A percentile compares a stretch with the other conserved stretches of the same genome.
phyloP scores from a whole-genome alignment of 257 asterid genomes.

The Ballota nigra region DNA sequence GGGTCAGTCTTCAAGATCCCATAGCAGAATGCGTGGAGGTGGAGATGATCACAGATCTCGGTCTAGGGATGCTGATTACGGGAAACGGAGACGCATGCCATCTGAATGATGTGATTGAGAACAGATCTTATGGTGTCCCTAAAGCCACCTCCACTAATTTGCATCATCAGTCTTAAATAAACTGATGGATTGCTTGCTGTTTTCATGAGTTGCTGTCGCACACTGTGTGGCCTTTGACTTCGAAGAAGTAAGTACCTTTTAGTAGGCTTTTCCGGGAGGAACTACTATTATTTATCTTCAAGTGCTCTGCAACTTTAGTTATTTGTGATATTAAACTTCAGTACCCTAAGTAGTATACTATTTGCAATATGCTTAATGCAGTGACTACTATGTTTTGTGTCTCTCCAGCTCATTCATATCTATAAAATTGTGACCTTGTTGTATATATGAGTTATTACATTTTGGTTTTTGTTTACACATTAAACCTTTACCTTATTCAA shows the following conservation, averaged over 20 bases:
- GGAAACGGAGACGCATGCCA: conserved; percentile 42
- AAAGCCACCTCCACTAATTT: background rate
- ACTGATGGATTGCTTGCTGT: background rate
- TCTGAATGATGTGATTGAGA: conserved; percentile 31
- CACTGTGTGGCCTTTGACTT: background rate
- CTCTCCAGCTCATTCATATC: background rate
- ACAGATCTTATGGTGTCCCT: background rate
- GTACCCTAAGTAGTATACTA: background rate
- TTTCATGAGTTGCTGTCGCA: background rate
- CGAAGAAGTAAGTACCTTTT: conserved; percentile 6
- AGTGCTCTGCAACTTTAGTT: background rate
- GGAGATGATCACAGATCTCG: conserved; percentile 40
- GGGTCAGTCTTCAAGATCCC: conserved; percentile 39
- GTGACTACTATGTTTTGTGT: background rate
- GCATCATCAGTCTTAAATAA: background rate
- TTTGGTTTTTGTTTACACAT: background rate
- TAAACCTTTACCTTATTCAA: background rate
- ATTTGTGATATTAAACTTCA: conserved; percentile 1
- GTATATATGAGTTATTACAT: background rate
- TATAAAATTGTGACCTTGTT: background rate
- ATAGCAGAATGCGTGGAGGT: conserved; percentile 27
- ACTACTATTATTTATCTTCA: background rate
- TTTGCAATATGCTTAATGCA: background rate
- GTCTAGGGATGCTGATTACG: conserved; percentile 45
- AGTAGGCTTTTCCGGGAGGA: background rate